Base-by-base conservation (phyloP, 1,284 basidiomycete species). In the Ceratobasidium theobromae region DNA sequence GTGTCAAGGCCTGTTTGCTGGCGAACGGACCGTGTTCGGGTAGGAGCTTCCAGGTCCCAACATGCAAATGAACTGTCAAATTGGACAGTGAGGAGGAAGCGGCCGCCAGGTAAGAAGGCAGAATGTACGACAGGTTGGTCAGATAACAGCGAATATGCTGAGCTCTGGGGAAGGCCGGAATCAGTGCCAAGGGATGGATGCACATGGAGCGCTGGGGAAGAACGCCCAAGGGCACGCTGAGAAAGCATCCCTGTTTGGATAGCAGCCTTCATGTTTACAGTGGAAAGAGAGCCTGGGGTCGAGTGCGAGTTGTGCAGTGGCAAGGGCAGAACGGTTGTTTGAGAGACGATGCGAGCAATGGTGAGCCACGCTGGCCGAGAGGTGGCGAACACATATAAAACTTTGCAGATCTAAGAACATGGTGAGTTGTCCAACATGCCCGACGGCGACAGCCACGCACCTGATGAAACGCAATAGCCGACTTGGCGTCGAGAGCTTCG, bases 61-160 rank as follows among this genome's bases (percentile, higher is more conserved):
- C 62, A 65, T 12, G 62, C 62, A 25, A 65, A 53, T 4, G 62
- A 65, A 23, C 62, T 45, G 52, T 65, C 62, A 45, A 65, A 52
- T 27, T 65, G 62, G 43, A 65, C 62, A 16, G 62, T 65, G 30
- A 65, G 52, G 54, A 65, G 62, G 51, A 65, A 65, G 51, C 62
- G 62, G 28, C 62, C 62, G 28, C 62, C 62, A 53, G 62, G 62
- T 23, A 65, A 65, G 51, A 65, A 65, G 30, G 62, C 62, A n/a
- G 62, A 53, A 35, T 65, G 49, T 4, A 65, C 62, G 52, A 65
- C 51, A 30, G 62, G 33, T 43, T 53, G 40, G 38, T 65, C 51
- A 9, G 62, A 65, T 43, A 46, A 35, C 35, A 65, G 52, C 28
- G 62, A 65, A 46, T 65, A 65, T 8, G 62, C 28, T 35, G 49